Evolutionary conservation across 768 basidiomycete species (phyloP), one percentile per base, ranked within the genome.

Genomic region (Lentinula detonsa): DNA sequence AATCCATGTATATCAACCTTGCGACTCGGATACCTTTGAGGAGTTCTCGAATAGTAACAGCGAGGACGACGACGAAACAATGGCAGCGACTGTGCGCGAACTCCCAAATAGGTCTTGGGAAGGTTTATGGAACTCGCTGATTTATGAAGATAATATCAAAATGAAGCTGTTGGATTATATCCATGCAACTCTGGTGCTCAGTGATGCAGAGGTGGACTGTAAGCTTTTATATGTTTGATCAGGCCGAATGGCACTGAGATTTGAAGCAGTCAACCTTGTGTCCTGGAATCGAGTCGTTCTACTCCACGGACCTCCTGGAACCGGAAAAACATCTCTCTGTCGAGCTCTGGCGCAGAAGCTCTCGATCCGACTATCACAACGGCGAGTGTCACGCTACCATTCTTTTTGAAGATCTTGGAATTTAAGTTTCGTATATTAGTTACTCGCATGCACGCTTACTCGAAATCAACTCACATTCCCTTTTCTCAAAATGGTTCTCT

Each of bases 401-500:
- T 65, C 16, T 21, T 23, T 65, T 31, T 21, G 9, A 28, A 37
- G 5, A 8, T 16, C 55, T 18, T 16, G 18, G 18, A 42, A n/a
- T 57, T 46, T 35, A 45, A 18, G 16, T 42, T 43, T 34, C 42
- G 46, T 50, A 56, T 65, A 34, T 16, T 18, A 96, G 95, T 31
- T 99, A 97, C 70, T 78, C 89, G 0, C 83, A 91, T 72, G 84
- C 93, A 39, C 90, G 93, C 50, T 78, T 99, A 10, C 82, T 99
- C 49, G 97, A 99, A 72, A 97, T 99, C 69, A 98, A 98, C 70
- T 95, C 97, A 0, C 97, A 98, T 74, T 98, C 95, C 1, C 81
- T 99, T 15, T 98, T 99, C 72, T 95, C 93, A 15, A 91, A 95
- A 66, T 99, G 97, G 96, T 99, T 98, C 75, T 98, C 95, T 0